Conservation (phyloP, 768 basidiomycete species). For the Epithele typhae region DNA sequence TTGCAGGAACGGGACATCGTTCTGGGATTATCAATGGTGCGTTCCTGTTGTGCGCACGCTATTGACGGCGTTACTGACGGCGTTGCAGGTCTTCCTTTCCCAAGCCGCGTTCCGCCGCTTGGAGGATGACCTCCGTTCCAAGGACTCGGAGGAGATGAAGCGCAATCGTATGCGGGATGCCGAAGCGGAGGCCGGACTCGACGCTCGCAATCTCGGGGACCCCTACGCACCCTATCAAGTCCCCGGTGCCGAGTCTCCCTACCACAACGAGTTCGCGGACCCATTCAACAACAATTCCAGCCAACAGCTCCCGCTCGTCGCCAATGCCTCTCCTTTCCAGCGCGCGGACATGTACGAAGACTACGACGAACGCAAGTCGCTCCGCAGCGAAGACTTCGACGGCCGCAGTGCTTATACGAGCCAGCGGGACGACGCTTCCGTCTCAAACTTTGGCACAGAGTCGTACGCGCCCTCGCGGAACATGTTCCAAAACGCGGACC, state of each 20-base stretch:
- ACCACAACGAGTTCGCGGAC: conserved; percentile 44
- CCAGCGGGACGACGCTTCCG: conserved; percentile 73
- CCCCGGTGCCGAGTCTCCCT: conserved; percentile 42
- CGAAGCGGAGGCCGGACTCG: conserved; percentile 61
- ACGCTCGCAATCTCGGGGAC: conserved; percentile 51
- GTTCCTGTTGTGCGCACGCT: conserved; percentile 14
- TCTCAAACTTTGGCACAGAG: conserved; percentile 84
- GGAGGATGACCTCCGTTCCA: conserved; percentile 80
- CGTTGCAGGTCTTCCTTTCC: conserved; percentile 76
- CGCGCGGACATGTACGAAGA: conserved; percentile 74
- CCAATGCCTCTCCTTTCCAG: conserved; percentile 79
- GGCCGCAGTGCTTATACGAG: conserved; percentile 74
- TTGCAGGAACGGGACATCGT: conserved; percentile 71
- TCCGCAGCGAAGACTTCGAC: conserved; percentile 77
- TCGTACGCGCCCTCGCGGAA: conserved; percentile 92
- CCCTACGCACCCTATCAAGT: conserved; percentile 76
- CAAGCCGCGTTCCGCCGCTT: conserved; percentile 82
- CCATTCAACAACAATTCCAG: conserved; percentile 56
- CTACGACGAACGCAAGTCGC: conserved; percentile 69
- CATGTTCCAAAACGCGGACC: conserved; percentile 89
- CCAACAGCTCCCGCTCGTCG: conserved; percentile 78
- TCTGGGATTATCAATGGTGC: conserved; percentile 79
- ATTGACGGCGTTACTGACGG: conserved; percentile 2
- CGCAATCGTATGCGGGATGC: conserved; percentile 73
- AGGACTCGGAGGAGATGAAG: conserved; percentile 84